phyloP scores from a whole-genome alignment of 352 stramenopile genomes.

The Phytophthora hybrid region DNA sequence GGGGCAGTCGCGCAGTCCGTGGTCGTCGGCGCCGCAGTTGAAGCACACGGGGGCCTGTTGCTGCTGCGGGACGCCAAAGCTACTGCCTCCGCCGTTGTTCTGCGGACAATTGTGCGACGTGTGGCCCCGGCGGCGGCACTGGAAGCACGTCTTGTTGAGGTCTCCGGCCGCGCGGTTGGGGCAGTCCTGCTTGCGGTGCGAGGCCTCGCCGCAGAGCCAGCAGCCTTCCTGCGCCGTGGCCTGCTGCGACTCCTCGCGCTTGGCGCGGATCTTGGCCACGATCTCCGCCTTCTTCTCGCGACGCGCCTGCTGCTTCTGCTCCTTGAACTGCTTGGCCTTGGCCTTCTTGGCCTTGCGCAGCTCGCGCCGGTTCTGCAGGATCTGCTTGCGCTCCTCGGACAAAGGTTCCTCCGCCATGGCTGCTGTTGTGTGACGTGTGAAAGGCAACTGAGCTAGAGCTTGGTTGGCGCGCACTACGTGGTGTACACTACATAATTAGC shows the following conservation, averaged over 20 bases:
- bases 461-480: neutral
- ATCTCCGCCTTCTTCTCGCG: conserved; percentile 86
- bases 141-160: conserved; percentile 84
- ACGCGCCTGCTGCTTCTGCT: conserved; percentile 66
- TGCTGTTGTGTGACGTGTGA: neutral
- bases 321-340: conserved; percentile 73
- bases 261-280: conserved; percentile 78
- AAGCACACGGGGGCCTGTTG: conserved; percentile 74
- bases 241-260: conserved; percentile 62
- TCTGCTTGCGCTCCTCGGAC: conserved; percentile 44
- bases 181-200: conserved; percentile 86
- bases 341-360: conserved; percentile 85
- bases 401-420: conserved; percentile 22
- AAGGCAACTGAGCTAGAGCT: neutral
- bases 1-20: conserved; percentile 79
- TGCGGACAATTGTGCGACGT: conserved; percentile 85
- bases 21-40: conserved; percentile 82
- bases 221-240: conserved; percentile 50
- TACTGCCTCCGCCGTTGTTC: conserved; percentile 24
- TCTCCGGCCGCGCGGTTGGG: conserved; percentile 71
- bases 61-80: conserved; percentile 20
- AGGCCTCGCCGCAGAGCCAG: conserved; percentile 75
- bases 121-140: conserved; percentile 83
- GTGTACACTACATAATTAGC: neutral
- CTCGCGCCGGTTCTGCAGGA: conserved; percentile 67